phyloP scores from a whole-genome alignment of 2,329 filamentous ascomycete species.

The Orbilia brochopaga region DNA sequence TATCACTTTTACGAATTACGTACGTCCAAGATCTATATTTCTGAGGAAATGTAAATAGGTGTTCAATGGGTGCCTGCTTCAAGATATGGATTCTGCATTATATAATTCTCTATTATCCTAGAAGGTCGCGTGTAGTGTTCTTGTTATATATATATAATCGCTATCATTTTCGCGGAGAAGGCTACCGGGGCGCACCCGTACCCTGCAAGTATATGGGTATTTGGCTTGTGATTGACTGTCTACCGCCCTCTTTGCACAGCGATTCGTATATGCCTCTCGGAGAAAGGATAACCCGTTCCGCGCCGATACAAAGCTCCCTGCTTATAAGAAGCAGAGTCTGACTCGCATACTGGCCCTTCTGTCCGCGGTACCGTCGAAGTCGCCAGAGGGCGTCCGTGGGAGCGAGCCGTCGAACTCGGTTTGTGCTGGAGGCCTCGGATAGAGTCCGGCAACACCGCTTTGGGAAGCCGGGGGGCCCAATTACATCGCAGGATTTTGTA shows the following conservation, averaged over 20 bases:
- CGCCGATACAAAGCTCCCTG: neutral
- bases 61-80: slow-evolving; percentile 35
- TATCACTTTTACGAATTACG: slow-evolving; percentile 32
- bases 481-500: slow-evolving; percentile 51
- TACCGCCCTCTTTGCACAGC: neutral
- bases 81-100: slow-evolving; percentile 11
- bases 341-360: neutral
- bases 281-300: slow-evolving; percentile 4
- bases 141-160: no score
- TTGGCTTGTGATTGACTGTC: slow-evolving; percentile 4
- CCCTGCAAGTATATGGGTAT: neutral
- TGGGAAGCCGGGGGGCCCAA: slow-evolving; percentile 46
- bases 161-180: neutral
- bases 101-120: neutral
- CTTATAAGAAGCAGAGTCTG: neutral
- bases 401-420: slow-evolving; percentile 37
- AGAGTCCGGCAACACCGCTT: slow-evolving; percentile 46
- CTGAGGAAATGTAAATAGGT: slow-evolving; percentile 46
- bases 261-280: neutral
- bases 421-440: slow-evolving; percentile 44
- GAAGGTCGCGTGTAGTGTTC: slow-evolving; percentile 12
- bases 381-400: neutral
- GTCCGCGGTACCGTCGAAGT: neutral
- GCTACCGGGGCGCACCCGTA: neutral
- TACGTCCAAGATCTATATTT: slow-evolving; percentile 32